A percentile compares a stretch with the other conserved stretches of the same genome.
Conservation (phyloP, 768 basidiomycete genomes). For the Xerocomus brunneocitrinus region DNA sequence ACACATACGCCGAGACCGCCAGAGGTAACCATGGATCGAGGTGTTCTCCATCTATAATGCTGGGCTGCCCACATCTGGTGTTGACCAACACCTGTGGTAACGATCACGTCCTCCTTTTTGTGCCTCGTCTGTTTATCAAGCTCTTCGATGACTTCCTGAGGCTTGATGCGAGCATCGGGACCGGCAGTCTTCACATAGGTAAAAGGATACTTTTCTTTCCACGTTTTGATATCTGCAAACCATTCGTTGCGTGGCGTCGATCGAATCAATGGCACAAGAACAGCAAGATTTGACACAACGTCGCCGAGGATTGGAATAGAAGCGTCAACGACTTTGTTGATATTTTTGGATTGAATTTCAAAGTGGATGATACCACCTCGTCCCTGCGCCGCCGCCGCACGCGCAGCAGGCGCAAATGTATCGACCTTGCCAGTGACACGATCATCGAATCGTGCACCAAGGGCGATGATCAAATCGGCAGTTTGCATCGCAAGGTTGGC, state of each 20-base stretch:
- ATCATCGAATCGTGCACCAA: slow-evolving; percentile 96
- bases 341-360: slow-evolving; percentile 96
- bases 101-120: slow-evolving; percentile 80
- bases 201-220: slow-evolving; percentile 91
- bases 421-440: slow-evolving; percentile 92
- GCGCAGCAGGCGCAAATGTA: slow-evolving; percentile 87
- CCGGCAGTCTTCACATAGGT: slow-evolving; percentile 62
- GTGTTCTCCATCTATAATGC: slow-evolving; percentile 85
- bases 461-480: slow-evolving; percentile 95
- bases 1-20: slow-evolving; percentile 86
- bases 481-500: slow-evolving; percentile 98
- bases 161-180: slow-evolving; percentile 75
- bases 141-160: slow-evolving; percentile 95
- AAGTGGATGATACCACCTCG: slow-evolving; percentile 98
- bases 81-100: slow-evolving; percentile 95
- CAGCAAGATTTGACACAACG: slow-evolving; percentile 75
- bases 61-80: slow-evolving; percentile 99
- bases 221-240: slow-evolving; percentile 76
- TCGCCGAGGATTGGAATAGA: slow-evolving; percentile 93
- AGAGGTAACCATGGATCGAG: slow-evolving; percentile 84
- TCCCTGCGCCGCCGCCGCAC: slow-evolving; percentile 77
- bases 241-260: slow-evolving; percentile 63
- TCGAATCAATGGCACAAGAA: slow-evolving; percentile 77
- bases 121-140: slow-evolving; percentile 75
- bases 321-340: slow-evolving; percentile 98